Evolutionary conservation across 768 basidiomycete species (phyloP).

Genomic region (Agrocybe chaxingu): DNA sequence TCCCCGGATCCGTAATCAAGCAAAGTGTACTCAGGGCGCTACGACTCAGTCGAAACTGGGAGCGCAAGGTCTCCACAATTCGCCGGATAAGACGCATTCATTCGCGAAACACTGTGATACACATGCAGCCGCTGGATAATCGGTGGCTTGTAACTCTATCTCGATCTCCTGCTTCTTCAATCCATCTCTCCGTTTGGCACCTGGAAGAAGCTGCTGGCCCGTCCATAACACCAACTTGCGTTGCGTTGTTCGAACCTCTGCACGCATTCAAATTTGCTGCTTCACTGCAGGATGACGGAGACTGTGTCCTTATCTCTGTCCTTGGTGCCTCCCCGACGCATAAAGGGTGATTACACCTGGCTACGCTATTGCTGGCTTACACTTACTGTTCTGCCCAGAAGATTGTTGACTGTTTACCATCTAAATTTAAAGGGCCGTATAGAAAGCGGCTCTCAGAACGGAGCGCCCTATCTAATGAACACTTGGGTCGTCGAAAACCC

Average conservation of each 20-base stretch:
- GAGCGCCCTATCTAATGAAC: slow-evolving; percentile 9
- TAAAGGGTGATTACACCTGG: slow-evolving; percentile 11
- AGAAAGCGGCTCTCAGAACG: background rate
- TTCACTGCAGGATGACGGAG: slow-evolving; percentile 22
- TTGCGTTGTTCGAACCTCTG: slow-evolving; percentile 23
- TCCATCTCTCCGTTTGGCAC: slow-evolving; percentile 44
- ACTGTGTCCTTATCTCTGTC: slow-evolving; percentile 19
- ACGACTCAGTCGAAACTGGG: slow-evolving; percentile 52
- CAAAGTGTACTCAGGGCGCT: slow-evolving; percentile 38
- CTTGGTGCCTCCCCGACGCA: slow-evolving; percentile 12
- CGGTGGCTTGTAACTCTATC: slow-evolving; percentile 46
- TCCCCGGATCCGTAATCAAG: slow-evolving; percentile 40
- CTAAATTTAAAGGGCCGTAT: slow-evolving; percentile 10
- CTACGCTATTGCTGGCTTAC: background rate
- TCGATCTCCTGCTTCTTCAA: slow-evolving; percentile 20
- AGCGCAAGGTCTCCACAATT: slow-evolving; percentile 29
- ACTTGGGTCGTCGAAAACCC: slow-evolving; percentile 9
- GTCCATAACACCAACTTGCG: slow-evolving; percentile 15
- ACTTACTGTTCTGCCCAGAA: background rate
- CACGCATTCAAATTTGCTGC: slow-evolving; percentile 31
- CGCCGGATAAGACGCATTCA: slow-evolving; percentile 33
- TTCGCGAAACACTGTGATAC: slow-evolving; percentile 35
- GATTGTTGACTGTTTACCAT: slow-evolving; percentile 11
- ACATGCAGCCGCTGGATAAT: slow-evolving; percentile 47
- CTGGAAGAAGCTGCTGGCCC: slow-evolving; percentile 9